Percentiles rank a stretch among this genome's conserved stretches.
Conservation (phyloP, 257 asterid genomes). For the Solanum sparsipilum region DNA sequence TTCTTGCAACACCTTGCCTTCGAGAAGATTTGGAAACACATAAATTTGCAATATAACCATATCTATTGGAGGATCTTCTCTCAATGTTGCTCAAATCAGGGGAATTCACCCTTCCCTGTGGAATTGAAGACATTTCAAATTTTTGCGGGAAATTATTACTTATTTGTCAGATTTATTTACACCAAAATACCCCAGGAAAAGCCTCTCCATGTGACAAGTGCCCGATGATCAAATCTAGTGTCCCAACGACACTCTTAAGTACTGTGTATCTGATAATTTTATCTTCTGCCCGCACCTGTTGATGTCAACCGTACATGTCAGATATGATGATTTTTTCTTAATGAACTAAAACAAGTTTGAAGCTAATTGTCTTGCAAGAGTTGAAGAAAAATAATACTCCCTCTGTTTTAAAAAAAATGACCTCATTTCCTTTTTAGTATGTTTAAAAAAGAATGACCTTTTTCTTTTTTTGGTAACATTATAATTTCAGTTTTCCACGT, state of each 20-base stretch:
- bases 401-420: too few relatives aligned
- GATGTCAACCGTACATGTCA: neutral
- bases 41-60: conserved; percentile 53
- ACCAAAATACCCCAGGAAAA: conserved; percentile 41
- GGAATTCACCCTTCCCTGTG: conserved; percentile 33
- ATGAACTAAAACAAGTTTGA: neutral
- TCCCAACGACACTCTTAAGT: conserved; percentile 47
- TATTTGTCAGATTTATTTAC: neutral
- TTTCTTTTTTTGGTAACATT: too few relatives aligned
- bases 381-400: too few relatives aligned
- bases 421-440: too few relatives aligned
- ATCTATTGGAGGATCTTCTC: conserved; percentile 16
- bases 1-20: conserved; percentile 51
- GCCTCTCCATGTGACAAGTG: conserved; percentile 31
- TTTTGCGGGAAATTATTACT: neutral
- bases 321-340: neutral
- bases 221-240: conserved; percentile 53
- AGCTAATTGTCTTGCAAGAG: neutral
- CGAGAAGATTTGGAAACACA: conserved; percentile 72
- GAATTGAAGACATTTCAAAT: neutral
- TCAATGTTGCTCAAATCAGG: conserved; percentile 24
- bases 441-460: too few relatives aligned
- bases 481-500: too few relatives aligned
- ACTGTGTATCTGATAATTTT: conserved; percentile 13
- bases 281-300: conserved; percentile 41